phyloP scores from a whole-genome alignment of 2,329 filamentous ascomycete genomes.

The Bimuria novae-zelandiae region DNA sequence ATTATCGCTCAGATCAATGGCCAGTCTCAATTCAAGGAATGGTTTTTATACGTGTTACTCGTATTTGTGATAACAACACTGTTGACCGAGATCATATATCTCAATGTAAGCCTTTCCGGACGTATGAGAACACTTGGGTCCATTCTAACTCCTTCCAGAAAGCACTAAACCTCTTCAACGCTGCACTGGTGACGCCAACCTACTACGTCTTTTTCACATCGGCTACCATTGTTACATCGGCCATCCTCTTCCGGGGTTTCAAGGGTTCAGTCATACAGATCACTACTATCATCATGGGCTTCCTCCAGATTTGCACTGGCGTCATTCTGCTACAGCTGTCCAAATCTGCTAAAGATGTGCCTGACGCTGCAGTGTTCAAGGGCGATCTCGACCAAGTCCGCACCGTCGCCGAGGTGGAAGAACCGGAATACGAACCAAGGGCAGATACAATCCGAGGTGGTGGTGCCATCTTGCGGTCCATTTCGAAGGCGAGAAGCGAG shows the following conservation, averaged over 20 bases:
- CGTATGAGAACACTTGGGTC: background rate
- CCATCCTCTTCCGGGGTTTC: constrained; percentile 91
- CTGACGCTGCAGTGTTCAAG: constrained; percentile 87
- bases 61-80: constrained; percentile 90
- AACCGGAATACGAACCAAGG: constrained; percentile 94
- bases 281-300: constrained; percentile 87
- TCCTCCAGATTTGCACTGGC: constrained; percentile 89
- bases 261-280: constrained; percentile 83
- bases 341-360: constrained; percentile 96
- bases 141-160: constrained; percentile 67
- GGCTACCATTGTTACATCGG: constrained; percentile 90
- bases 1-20: constrained; percentile 86
- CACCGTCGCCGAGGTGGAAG: constrained; percentile 91
- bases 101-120: constrained; percentile 84
- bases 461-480: constrained; percentile 81
- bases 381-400: constrained; percentile 94
- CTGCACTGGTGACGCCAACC: constrained; percentile 93
- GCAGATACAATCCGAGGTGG: constrained; percentile 93
- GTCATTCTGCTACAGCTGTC: constrained; percentile 94
- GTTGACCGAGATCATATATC: constrained; percentile 89
- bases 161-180: constrained; percentile 97
- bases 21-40: constrained; percentile 87
- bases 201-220: constrained; percentile 99
- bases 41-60: constrained; percentile 91
- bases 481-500: constrained; percentile 75